Percentiles rank a stretch among this genome's conserved stretches.
Evolutionary conservation across 1,139 yeast species (phyloP).

Genomic region (Diutina siamensis): DNA sequence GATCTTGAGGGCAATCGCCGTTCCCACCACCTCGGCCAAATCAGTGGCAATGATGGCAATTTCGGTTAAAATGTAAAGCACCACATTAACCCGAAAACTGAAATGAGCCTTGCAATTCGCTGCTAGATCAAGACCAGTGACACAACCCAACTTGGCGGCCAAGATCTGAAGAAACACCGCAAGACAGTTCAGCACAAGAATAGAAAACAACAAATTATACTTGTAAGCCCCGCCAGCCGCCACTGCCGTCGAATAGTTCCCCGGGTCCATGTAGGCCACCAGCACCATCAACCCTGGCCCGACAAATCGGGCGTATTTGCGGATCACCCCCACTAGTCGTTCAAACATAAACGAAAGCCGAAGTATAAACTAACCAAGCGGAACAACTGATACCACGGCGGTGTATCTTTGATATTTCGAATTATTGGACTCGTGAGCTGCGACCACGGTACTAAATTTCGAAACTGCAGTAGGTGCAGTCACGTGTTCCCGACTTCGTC

Average conservation of each 20-base stretch:
- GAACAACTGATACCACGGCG: no score
- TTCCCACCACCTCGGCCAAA: conserved; percentile 13
- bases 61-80: conserved; percentile 68
- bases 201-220: conserved; percentile 54
- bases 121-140: conserved; percentile 84
- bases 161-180: conserved; percentile 67
- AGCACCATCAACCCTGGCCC: conserved; percentile 73
- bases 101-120: conserved; percentile 74
- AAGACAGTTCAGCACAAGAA: conserved; percentile 53
- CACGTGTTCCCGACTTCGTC: no score
- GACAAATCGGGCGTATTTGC: conserved; percentile 14
- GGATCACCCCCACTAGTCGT: conserved; percentile 1
- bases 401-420: no score
- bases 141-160: conserved; percentile 68
- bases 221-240: conserved; percentile 64
- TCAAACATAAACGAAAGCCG: not conserved
- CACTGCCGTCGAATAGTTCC: conserved; percentile 73
- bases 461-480: no score
- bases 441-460: no score
- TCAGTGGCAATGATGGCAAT: conserved; percentile 39
- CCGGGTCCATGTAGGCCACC: conserved; percentile 80
- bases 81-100: conserved; percentile 46
- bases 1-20: conserved; percentile 12
- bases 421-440: no score
- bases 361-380: no score